Evolutionary conservation across 2,329 filamentous ascomycete species (phyloP).

Genomic region (Sarocladium oryzae): DNA sequence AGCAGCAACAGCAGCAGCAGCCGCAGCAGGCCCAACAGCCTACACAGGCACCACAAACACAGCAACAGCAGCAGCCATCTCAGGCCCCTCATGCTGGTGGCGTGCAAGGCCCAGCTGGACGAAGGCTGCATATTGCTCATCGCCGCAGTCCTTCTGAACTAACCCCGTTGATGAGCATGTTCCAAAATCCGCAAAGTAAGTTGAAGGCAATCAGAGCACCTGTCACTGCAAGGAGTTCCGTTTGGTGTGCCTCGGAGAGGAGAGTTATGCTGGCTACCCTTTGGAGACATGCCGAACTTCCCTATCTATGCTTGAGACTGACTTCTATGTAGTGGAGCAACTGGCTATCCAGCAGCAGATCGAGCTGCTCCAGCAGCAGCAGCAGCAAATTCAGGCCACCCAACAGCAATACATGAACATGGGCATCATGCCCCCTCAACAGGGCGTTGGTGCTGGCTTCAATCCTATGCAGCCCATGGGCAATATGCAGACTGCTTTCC

Average conservation of each 20-base stretch:
- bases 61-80: constrained; percentile 28
- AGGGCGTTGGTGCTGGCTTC: constrained; percentile 67
- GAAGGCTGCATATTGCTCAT: constrained; percentile 94
- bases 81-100: constrained; percentile 47
- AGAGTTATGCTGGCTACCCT: no score
- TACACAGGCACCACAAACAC: constrained; percentile 35
- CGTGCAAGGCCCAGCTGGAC: constrained; percentile 69
- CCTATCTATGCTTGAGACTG: no score
- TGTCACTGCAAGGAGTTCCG: no score
- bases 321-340: constrained; percentile 70
- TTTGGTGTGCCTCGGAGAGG: no score
- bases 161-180: constrained; percentile 96
- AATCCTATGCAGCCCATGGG: constrained; percentile 75
- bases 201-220: constrained; percentile 21
- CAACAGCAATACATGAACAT: constrained; percentile 98
- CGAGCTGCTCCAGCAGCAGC: constrained; percentile 92
- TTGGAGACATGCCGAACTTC: no score
- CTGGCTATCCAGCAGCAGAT: constrained; percentile 97
- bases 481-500: constrained; percentile 76
- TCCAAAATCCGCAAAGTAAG: constrained; percentile 58
- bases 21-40: constrained; percentile 47
- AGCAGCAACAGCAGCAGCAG: constrained; percentile 42
- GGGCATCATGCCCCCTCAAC: constrained; percentile 85
- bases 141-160: constrained; percentile 94
- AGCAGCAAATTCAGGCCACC: constrained; percentile 93